Percentiles rank a stretch among this genome's conserved stretches.
phyloP scores from a whole-genome alignment of 1,284 basidiomycete genomes.

The Ustilago shanxiensis region DNA sequence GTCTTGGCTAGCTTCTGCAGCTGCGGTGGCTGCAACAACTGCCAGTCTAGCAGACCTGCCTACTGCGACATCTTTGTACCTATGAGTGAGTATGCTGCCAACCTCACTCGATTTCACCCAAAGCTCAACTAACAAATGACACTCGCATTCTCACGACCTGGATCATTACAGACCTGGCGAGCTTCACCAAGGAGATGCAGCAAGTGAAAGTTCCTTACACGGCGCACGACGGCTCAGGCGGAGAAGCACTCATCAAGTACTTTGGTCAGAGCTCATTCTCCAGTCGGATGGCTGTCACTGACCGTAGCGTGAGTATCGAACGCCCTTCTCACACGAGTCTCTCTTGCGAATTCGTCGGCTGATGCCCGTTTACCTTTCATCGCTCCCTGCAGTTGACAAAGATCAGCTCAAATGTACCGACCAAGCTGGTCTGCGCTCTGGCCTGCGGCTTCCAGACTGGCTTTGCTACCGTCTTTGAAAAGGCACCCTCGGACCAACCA shows the following conservation, averaged over 20 bases:
- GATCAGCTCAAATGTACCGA: constrained; percentile 23
- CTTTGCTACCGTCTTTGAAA: constrained; percentile 35
- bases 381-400: constrained; percentile 28
- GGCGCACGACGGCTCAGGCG: constrained; percentile 8
- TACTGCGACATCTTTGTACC: constrained; percentile 27
- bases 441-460: constrained; percentile 41
- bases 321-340: background rate
- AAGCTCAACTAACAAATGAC: too few relatives aligned
- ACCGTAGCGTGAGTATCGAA: constrained; percentile 21
- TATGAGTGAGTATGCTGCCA: constrained; percentile 14
- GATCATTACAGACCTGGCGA: constrained; percentile 12
- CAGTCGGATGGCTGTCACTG: constrained; percentile 30
- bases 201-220: constrained; percentile 24
- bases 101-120: too few relatives aligned
- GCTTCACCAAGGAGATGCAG: constrained; percentile 27
- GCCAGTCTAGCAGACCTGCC: constrained; percentile 22
- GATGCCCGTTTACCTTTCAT: background rate
- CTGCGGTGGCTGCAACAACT: constrained; percentile 36
- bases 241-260: constrained; percentile 28
- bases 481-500: constrained; percentile 23
- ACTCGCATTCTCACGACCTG: background rate
- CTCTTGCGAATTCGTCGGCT: background rate
- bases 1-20: constrained; percentile 41
- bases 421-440: constrained; percentile 29
- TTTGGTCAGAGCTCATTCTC: constrained; percentile 45